These are phyloP conservation scores for Lipomyces anomalus DNA, from an alignment of 805 yeast genomes.

Conservation along the genomic window DNA sequence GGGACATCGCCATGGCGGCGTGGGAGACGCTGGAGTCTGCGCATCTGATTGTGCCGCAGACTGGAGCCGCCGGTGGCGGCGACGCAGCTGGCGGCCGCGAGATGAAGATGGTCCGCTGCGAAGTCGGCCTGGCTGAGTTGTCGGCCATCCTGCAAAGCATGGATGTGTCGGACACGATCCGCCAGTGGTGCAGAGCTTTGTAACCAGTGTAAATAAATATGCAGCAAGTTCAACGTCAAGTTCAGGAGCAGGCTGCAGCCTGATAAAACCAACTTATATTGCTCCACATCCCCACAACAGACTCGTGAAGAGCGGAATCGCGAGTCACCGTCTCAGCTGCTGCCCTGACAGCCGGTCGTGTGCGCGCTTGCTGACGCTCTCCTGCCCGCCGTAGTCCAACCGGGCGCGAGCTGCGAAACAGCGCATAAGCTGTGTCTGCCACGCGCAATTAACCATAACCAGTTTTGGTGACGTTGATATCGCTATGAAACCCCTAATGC, in stretches of 20 bases:
- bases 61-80: conserved; percentile 27
- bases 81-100: conserved; percentile 5
- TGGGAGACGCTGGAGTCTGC: conserved; percentile 67
- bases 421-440: too few relatives aligned
- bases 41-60: conserved; percentile 41
- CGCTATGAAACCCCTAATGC: too few relatives aligned
- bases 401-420: too few relatives aligned
- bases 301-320: too few relatives aligned
- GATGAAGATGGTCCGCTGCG: conserved; percentile 3
- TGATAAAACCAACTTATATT: too few relatives aligned
- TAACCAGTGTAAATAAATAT: neutral
- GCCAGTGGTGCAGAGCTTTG: neutral
- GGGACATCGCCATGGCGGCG: conserved; percentile 54
- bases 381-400: conserved; percentile 17
- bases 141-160: conserved; percentile 1
- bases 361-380: neutral
- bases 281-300: too few relatives aligned
- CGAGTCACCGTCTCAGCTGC: neutral
- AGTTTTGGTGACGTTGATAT: too few relatives aligned
- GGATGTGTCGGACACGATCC: neutral
- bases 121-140: conserved; percentile 9
- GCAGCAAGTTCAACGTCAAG: neutral
- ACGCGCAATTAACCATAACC: too few relatives aligned
- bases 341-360: neutral
- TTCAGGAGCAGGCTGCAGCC: too few relatives aligned